Evolutionary conservation across 164 flowering plant species (phyloP).

Genomic region (Echeveria elegans): DNA sequence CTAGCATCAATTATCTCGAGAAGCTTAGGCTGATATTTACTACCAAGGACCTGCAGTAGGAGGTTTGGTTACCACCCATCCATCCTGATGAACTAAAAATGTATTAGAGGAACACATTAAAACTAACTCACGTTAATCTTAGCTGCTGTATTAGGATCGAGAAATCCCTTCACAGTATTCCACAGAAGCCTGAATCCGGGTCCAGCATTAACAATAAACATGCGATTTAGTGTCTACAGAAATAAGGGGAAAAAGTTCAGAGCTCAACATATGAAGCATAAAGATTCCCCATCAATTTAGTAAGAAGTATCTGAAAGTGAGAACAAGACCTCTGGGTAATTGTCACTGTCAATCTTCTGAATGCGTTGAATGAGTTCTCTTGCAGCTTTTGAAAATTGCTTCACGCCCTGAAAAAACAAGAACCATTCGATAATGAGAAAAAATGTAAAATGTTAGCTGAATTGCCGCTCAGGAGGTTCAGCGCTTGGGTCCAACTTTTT

Average conservation of each 20-base stretch:
- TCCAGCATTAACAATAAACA: slow-evolving; percentile 59
- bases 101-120: background rate
- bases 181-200: slow-evolving; percentile 52
- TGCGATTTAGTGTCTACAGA: slow-evolving; percentile 36
- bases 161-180: slow-evolving; percentile 47
- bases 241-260: too few relatives aligned
- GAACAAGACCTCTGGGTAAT: slow-evolving; percentile 8
- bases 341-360: slow-evolving; percentile 8
- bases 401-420: background rate
- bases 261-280: too few relatives aligned
- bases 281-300: background rate
- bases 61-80: background rate
- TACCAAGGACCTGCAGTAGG: slow-evolving; percentile 7
- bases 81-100: background rate
- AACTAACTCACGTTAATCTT: slow-evolving; percentile 34
- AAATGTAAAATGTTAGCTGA: background rate
- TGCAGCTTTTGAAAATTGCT: slow-evolving; percentile 2
- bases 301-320: background rate
- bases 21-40: slow-evolving; percentile 2
- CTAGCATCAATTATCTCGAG: slow-evolving; percentile 9
- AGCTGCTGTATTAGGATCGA: slow-evolving; percentile 44
- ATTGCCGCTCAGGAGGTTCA: background rate
- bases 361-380: slow-evolving; percentile 4
- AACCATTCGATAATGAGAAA: background rate
- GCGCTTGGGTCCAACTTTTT: background rate